Base-by-base conservation (phyloP, 139 green algal genomes). In the Tetradesmus lagerheimii region DNA sequence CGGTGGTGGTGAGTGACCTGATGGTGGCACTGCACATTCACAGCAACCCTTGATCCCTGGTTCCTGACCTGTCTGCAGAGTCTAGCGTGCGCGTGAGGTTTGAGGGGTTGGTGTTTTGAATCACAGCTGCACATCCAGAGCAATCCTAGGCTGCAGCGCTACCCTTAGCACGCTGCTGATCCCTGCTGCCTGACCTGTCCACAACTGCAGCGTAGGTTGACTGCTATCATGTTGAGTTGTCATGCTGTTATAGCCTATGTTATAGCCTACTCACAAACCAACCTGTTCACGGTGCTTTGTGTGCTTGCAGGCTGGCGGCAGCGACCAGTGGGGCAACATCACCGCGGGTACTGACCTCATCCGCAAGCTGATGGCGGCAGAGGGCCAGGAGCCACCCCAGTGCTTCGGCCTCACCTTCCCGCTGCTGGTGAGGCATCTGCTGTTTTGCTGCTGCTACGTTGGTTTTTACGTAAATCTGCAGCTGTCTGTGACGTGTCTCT, bases 301-400 rank as follows among this genome's bases (percentile, higher is more conserved):
- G 29, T 80, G 41, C 64, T 29, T 93, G 76, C 96, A 99, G 93
- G 92, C 99, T 20, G 98, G 98, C 38, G 98, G 98, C 62, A 97
- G 94, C 85, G 98, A 99, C 93, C 98, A 99, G 93, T 99, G 97
- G 98, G 98, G 98, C 75, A 99, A 99, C 96, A 99, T 99, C 93
- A 98, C 95, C 4, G 97, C 97, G 0, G 94, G 96, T 38, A 98
- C 97, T 0, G 98, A 99, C 84, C 94, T 99, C 47, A 92, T 98
- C 31, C 89, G 96, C 31, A 92, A 93, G 86, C 92, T 99, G 90
- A 83, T 97, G 83, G 94, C 90, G 0, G 86, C 57, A n/a, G 91
- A 91, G 41, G 85, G 45, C 4, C 23, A 35, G 9, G 86, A 93
- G 84, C 20, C 53, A 14, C 91, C 92, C 25, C 45, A 85, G 20